Base-by-base conservation (phyloP, 2,329 filamentous ascomycete genomes). In the Alternaria burnsii region DNA sequence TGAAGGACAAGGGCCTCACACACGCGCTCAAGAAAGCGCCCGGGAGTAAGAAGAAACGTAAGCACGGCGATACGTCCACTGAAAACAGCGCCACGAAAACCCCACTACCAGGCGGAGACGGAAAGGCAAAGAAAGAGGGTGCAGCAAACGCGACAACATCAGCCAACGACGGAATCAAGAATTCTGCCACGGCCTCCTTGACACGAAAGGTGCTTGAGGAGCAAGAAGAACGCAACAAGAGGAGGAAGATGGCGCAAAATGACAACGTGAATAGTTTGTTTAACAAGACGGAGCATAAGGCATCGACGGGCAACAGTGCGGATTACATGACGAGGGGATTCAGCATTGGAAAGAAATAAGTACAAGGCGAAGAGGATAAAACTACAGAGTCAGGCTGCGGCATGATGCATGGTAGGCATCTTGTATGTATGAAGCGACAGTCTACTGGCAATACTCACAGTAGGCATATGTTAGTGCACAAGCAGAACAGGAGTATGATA, bases 191-290 rank as follows among this genome's bases (percentile, higher is more conserved):
- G 0, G 94, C 94, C 0, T 91, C 89, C 4, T 80, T 99, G 43
- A 97, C 94, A 0, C 91, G 91, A 0, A 93, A 89, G 69, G 94
- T 99, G 0, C 78, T 98, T 26, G 90, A 91, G 24, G 94, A 98
- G 72, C 92, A 97, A 76, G 91, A 94, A 52, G 88, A 91, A 71
- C 85, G 87, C 57, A 93, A 93, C 67, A 97, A 94, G 80, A 83
- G 89, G 67, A 84, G 91, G 62, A 97, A 91, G 73, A 71, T 93
- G 68, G 88, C 85, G 4, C 81, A 81, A 28, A 84, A 82, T 62
- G 78, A 82, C 14, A 84, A 82, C 52, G 74, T 84, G n/a, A 80
- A 79, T 59, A 83, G 80, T 55, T 63, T 85, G 46, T 85, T 84
- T 66, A 80, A 77, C 3, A 77, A 75, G 11, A 74, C 75, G 20